A percentile compares a stretch with the other conserved stretches of the same genome.
phyloP scores from a whole-genome alignment of 106 monocot species.

The Dendrobium chrysotoxum region DNA sequence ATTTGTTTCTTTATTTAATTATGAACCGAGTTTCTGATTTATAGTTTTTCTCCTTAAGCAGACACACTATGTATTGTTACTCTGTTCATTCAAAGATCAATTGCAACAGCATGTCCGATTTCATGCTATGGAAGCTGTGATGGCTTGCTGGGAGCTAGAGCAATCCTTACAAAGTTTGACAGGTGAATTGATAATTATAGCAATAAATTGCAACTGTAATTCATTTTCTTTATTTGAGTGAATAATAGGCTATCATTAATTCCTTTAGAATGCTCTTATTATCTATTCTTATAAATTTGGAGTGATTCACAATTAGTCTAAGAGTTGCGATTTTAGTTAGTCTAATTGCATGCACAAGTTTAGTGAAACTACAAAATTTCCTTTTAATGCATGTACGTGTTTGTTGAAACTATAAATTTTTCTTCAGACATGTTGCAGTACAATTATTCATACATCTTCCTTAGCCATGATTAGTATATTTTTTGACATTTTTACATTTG shows the following conservation, averaged over 20 bases:
- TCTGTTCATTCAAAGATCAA: constrained; percentile 93
- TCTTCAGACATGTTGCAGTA: background rate
- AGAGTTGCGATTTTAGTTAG: background rate
- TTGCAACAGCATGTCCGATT: constrained; percentile 90
- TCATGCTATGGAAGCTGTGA: constrained; percentile 95
- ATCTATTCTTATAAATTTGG: background rate
- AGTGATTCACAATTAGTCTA: background rate
- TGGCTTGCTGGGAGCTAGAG: constrained; percentile 97
- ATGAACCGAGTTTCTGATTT: background rate
- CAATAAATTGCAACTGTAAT: background rate
- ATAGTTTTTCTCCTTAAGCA: constrained; percentile 16
- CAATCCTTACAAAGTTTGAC: constrained; percentile 89
- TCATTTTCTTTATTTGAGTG: background rate
- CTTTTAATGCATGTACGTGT: background rate
- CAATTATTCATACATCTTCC: background rate
- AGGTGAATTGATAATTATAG: constrained; percentile 26
- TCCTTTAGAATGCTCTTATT: background rate
- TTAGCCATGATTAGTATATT: background rate
- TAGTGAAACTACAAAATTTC: background rate
- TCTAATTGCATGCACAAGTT: background rate
- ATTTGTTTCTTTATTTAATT: background rate
- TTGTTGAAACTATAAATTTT: background rate
- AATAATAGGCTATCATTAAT: background rate
- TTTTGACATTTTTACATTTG: background rate
- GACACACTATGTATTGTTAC: constrained; percentile 84